Evolutionary conservation across 306 rosid species (phyloP).

Genomic region (Glycine tomentella): DNA sequence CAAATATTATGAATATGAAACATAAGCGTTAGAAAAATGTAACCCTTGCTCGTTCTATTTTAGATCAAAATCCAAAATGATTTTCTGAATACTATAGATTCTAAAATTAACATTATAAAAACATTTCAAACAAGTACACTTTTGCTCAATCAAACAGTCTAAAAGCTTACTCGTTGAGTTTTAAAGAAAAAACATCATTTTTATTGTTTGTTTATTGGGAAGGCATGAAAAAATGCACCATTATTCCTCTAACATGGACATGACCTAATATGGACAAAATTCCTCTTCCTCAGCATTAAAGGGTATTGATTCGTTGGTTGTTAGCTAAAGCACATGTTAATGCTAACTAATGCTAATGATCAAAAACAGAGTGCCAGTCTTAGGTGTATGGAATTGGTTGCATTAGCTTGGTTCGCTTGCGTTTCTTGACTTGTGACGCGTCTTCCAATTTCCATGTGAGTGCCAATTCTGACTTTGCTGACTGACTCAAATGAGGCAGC

Average conservation of each 20-base stretch:
- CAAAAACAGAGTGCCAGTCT: background rate
- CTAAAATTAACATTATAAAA: too few relatives aligned
- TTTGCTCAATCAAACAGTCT: background rate
- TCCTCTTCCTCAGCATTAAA: background rate
- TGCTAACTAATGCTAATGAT: background rate
- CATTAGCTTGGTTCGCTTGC: constrained; percentile 15
- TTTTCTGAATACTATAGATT: background rate
- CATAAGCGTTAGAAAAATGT: background rate
- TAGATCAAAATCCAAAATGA: background rate
- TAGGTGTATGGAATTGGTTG: constrained; percentile 29
- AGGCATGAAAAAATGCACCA: constrained; percentile 21
- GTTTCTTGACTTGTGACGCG: constrained; percentile 39
- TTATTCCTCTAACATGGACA: background rate
- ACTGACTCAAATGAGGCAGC: constrained; percentile 45
- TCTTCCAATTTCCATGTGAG: constrained; percentile 2
- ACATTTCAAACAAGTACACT: too few relatives aligned
- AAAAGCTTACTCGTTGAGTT: too few relatives aligned
- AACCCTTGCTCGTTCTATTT: background rate
- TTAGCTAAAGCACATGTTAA: background rate
- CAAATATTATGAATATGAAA: background rate
- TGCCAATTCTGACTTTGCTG: constrained; percentile 20
- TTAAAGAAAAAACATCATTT: too few relatives aligned
- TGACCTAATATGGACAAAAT: background rate
- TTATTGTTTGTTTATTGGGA: background rate
- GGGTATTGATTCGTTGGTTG: constrained; percentile 38